Base-by-base conservation (phyloP, 2,329 filamentous ascomycete genomes). In the Graphilbum sp. region DNA sequence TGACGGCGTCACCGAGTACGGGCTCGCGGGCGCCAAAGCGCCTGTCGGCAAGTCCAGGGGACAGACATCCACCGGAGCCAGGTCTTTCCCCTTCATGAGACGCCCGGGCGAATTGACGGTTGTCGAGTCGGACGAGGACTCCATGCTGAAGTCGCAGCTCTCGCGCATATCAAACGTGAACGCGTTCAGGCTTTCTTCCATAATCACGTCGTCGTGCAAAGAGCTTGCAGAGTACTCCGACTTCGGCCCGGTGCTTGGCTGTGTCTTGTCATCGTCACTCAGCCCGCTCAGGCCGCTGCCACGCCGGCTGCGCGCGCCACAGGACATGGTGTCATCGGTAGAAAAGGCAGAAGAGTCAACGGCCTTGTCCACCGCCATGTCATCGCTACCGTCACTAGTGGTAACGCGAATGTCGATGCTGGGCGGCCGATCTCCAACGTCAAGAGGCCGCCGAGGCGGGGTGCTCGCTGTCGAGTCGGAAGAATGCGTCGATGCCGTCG, bases 1-100 rank as follows among this genome's bases (percentile, higher is more conserved):
- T 1, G 74, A 62, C 45, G 72, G 67, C 36, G 70, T 68, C 43
- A 72, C 69, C 31, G 80, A 71, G 38, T 77, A 74, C 9, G 79
- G 76, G 54, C 78, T 75, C 44, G 71, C 53, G n/a, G 72, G 67
- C 23, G 61, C 57, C 40, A 63, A 48, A 4, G 62, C 58, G 15
- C 60, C 54, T 3, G 62, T 53, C 15, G 67, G 58, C 3, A 66
- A 50, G 27, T 61, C 56, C 4, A 66, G 53, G 13, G 64, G 58
- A 34, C 57, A 59, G 32, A 69, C 57, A 18, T 75, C 70, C 23
- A 71, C 62, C 1, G 67, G 63, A 4, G 63, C 52, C 42, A 66
- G 49, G 30, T 74, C 68, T 15, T 61, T 61, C 43, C 54, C 52
- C 40, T 58, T 53, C 35, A 58, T 47, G 9, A 54, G 50, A 35